These are phyloP conservation scores for Striga hermonthica DNA, from an alignment of 305 asterid species.

Conservation along the genomic window DNA sequence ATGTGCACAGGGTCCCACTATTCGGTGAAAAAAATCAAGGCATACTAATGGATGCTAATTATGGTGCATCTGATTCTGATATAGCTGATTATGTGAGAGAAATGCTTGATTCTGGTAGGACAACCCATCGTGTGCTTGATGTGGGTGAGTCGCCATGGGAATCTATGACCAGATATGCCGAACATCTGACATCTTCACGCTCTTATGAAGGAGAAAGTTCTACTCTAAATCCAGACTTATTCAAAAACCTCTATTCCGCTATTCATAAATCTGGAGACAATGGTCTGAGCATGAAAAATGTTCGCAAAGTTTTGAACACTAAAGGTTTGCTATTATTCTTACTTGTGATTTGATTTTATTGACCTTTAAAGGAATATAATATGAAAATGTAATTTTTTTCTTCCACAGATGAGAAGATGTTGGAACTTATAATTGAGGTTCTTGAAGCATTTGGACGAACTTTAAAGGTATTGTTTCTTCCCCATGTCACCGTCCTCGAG, in stretches of 20 bases:
- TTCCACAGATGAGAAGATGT: slow-evolving; percentile 50
- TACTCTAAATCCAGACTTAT: slow-evolving; percentile 46
- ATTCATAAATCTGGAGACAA: slow-evolving; percentile 91
- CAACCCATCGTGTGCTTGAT: slow-evolving; percentile 34
- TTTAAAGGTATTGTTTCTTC: slow-evolving; percentile 58
- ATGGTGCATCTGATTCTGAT: slow-evolving; percentile 35
- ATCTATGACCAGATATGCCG: slow-evolving; percentile 65
- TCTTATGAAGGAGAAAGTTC: slow-evolving; percentile 39
- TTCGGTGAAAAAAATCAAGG: slow-evolving; percentile 38
- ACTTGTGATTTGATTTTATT: slow-evolving; percentile 24
- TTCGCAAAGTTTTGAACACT: slow-evolving; percentile 45
- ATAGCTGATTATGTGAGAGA: slow-evolving; percentile 40
- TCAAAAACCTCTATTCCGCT: slow-evolving; percentile 68
- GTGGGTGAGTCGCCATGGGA: slow-evolving; percentile 70
- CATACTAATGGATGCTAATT: slow-evolving; percentile 24
- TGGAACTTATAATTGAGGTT: slow-evolving; percentile 67
- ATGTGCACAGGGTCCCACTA: slow-evolving; percentile 23
- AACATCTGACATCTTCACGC: slow-evolving; percentile 46
- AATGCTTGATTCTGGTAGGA: slow-evolving; percentile 37
- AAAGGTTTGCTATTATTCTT: slow-evolving; percentile 51
- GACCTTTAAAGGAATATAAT: slow-evolving; percentile 23
- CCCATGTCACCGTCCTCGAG: slow-evolving; percentile 21
- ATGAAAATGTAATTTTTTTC: slow-evolving; percentile 25
- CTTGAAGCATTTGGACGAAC: slow-evolving; percentile 81
- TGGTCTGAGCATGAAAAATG: slow-evolving; percentile 81